These are phyloP conservation scores for Smittium mucronatum DNA, from an alignment of 371 early-diverging fungal species.

Conservation along the genomic window DNA sequence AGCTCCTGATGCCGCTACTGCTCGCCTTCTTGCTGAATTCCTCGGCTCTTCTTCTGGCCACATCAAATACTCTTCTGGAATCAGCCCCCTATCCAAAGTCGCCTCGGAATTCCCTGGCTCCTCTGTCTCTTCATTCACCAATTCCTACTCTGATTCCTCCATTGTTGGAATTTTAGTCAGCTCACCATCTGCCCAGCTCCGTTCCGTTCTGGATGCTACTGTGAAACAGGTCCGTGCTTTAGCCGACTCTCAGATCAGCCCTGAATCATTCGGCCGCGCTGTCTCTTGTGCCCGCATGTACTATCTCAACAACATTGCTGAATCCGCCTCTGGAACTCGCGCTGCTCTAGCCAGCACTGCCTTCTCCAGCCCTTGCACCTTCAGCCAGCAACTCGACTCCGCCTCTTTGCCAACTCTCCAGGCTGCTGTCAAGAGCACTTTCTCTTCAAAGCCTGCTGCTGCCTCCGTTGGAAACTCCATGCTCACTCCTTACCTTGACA, in stretches of 20 bases:
- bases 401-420: constrained; percentile 49
- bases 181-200: constrained; percentile 45
- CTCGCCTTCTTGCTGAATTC: constrained; percentile 62
- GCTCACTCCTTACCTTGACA: constrained; percentile 72
- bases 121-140: constrained; percentile 61
- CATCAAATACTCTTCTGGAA: constrained; percentile 58
- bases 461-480: constrained; percentile 67
- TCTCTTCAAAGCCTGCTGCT: constrained; percentile 61
- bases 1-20: constrained; percentile 53
- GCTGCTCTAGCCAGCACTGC: constrained; percentile 49
- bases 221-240: constrained; percentile 57
- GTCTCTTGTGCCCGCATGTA: constrained; percentile 76
- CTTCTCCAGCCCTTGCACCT: constrained; percentile 40
- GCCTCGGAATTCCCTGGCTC: constrained; percentile 44
- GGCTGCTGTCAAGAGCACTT: constrained; percentile 50
- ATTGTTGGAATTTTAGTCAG: constrained; percentile 73
- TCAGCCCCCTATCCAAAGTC: constrained; percentile 54
- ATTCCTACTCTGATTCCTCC: constrained; percentile 85
- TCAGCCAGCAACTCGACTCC: constrained; percentile 39
- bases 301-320: constrained; percentile 29
- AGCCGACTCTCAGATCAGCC: constrained; percentile 40
- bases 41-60: constrained; percentile 63
- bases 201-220: constrained; percentile 48
- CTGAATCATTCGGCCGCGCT: constrained; percentile 59
- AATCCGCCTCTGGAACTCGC: constrained; percentile 38